Percentiles rank a stretch among this genome's conserved stretches.
Evolutionary conservation across 164 flowering plant species (phyloP).

Genomic region (Buxus sempervirens): DNA sequence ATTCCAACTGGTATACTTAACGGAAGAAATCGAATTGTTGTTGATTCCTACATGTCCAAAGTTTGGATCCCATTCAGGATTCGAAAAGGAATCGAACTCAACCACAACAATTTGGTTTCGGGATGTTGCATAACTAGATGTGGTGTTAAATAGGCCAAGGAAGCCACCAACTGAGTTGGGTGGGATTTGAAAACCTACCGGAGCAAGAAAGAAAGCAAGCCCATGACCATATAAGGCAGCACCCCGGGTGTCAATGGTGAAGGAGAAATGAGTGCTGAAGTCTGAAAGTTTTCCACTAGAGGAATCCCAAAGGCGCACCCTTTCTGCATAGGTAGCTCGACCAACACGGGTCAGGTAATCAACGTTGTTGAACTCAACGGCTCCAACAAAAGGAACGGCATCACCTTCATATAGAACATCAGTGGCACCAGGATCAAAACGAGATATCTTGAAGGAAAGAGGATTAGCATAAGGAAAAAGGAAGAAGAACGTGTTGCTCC

Average conservation of each 20-base stretch:
- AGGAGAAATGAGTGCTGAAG: conserved; percentile 32
- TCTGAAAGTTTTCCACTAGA: conserved; percentile 23
- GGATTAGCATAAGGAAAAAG: not conserved
- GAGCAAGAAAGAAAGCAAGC: conserved; percentile 31
- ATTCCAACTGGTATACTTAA: conserved; percentile 10
- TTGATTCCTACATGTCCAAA: conserved; percentile 29
- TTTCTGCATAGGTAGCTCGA: conserved; percentile 16
- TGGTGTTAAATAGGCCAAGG: conserved; percentile 24
- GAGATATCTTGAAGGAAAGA: conserved; percentile 22
- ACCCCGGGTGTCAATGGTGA: conserved; percentile 10
- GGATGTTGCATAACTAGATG: not conserved
- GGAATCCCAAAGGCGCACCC: conserved; percentile 28
- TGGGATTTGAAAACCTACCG: conserved; percentile 21
- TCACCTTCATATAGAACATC: conserved; percentile 31
- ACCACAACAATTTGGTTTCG: conserved; percentile 15
- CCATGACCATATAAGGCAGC: conserved; percentile 10
- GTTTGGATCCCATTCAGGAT: conserved; percentile 25
- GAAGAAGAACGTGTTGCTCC: not conserved
- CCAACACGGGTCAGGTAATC: conserved; percentile 14
- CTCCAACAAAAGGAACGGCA: conserved; percentile 26
- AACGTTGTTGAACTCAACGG: conserved; percentile 13
- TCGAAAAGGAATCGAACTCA: conserved; percentile 24
- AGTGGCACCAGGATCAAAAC: conserved; percentile 13
- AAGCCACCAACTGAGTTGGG: conserved; percentile 25
- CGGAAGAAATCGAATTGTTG: conserved; percentile 23